Conservation (phyloP, 2,329 filamentous ascomycete genomes). For the Trichoderma sp. region DNA sequence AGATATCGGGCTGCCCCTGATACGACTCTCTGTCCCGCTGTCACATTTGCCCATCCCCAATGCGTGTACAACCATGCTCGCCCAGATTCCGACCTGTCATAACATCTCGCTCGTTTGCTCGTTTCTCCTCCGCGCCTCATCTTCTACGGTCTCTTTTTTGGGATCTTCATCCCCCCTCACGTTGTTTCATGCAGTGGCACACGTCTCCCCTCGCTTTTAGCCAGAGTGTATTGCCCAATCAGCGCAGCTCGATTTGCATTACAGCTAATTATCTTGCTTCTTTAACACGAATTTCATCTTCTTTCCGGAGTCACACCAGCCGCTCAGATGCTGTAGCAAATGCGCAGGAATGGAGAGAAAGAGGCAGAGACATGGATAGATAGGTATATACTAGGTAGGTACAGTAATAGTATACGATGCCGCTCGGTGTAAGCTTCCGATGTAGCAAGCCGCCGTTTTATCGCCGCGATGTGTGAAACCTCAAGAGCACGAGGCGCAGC, state of each 20-base stretch:
- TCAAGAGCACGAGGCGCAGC: not conserved
- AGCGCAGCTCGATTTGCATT: not conserved
- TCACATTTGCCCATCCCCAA: conserved; percentile 5
- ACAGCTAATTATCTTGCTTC: not conserved
- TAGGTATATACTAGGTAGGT: not conserved
- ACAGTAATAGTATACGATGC: too few relatives aligned
- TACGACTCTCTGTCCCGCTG: conserved; percentile 15
- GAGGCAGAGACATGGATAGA: not conserved
- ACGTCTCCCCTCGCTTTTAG: conserved; percentile 3
- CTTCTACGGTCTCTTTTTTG: too few relatives aligned
- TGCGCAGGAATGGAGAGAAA: not conserved
- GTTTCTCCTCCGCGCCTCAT: conserved; percentile 5
- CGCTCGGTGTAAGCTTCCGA: not conserved
- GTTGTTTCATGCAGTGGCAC: not conserved
- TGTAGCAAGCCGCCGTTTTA: not conserved
- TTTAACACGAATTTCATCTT: not conserved
- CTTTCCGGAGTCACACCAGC: conserved; percentile 13
- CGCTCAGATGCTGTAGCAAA: not conserved
- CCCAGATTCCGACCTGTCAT: conserved; percentile 9
- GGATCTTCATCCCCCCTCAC: not conserved
- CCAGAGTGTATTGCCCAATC: conserved; percentile 2
- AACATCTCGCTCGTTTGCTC: not conserved
- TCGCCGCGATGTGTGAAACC: not conserved
- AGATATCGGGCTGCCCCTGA: conserved; percentile 22
- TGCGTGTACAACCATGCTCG: not conserved